Evolutionary conservation across 2,329 filamentous ascomycete genomes (phyloP).

Genomic region (Nemania serpens): DNA sequence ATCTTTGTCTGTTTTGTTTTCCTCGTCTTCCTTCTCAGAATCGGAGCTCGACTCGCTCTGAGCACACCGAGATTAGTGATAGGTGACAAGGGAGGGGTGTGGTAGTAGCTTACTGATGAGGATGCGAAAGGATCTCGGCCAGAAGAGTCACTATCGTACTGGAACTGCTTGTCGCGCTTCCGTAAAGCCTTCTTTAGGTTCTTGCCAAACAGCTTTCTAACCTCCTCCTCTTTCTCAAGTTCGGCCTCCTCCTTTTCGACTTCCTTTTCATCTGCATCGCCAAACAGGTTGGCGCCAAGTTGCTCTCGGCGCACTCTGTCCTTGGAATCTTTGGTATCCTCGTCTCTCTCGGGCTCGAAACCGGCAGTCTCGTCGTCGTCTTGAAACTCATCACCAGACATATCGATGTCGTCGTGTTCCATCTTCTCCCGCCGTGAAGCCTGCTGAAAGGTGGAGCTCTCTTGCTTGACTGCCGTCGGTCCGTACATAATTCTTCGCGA

Average conservation of each 20-base stretch:
- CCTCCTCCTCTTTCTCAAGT: constrained; percentile 68
- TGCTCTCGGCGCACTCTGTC: constrained; percentile 79
- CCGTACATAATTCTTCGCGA: constrained; percentile 65
- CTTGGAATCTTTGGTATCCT: constrained; percentile 74
- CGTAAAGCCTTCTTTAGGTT: constrained; percentile 78
- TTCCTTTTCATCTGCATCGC: constrained; percentile 69
- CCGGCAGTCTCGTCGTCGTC: constrained; percentile 83
- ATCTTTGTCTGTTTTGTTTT: constrained; percentile 47
- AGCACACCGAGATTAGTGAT: constrained; percentile 30
- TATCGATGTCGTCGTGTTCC: constrained; percentile 72
- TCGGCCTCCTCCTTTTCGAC: constrained; percentile 77
- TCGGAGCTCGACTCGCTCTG: constrained; percentile 48
- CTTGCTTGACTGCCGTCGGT: constrained; percentile 67
- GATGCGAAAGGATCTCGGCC: constrained; percentile 59
- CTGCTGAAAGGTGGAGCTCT: constrained; percentile 66
- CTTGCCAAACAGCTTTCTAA: constrained; percentile 74
- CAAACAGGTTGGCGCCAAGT: constrained; percentile 84
- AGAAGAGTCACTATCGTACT: constrained; percentile 75
- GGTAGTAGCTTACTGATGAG: constrained; percentile 47
- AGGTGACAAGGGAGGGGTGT: constrained; percentile 8
- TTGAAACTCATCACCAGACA: constrained; percentile 77
- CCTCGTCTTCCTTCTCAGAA: constrained; percentile 48
- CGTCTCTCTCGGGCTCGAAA: constrained; percentile 79
- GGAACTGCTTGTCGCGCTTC: constrained; percentile 83
- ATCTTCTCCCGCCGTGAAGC: constrained; percentile 66